Evolutionary conservation across 306 rosid species (phyloP), one percentile per base, ranked within the genome.

Genomic region (Fragaria vesca): DNA sequence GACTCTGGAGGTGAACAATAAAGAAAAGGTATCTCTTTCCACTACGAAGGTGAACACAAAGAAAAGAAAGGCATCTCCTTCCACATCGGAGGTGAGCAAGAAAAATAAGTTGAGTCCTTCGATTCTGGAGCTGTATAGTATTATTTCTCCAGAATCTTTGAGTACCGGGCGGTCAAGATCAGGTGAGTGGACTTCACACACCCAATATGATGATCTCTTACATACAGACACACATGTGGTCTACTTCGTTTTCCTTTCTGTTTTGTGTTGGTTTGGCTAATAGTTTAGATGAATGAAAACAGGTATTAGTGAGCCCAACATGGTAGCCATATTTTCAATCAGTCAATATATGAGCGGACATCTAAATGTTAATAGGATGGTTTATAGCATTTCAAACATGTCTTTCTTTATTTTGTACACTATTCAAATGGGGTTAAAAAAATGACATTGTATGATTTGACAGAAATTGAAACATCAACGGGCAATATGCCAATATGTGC

Each of bases 101-200:
- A 30, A 62, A 15, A 62, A 30, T 12, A 62, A 30, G 18, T 5
- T 10, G 15, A 62, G n/a, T 30, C n/a, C 66, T 3, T 60, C 2
- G n/a, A 62, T 3, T 62, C 17, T 7, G 18, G n/a, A 12, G 30
- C 0, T 32, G 3, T 32, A 32, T 32, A 32, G 0, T 67, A 46
- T 75, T 30, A 57, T 66, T 72, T 78, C 92, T 77, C 89, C 91
- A 6, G 85, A 81, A 65, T 81, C 88, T 34, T 62, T 67, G 61
- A 78, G 86, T 81, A 32, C 73, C 16, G 74, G 78, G 76, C 85
- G 88, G 87, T 93, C 98, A 63, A 90, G 88, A 82, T 90, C 90
- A 30, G 98, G 96, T 88, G 72, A 77, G 76, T 30, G 12, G 61
- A 46, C 47, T 62, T 34, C 70, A 34, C 24, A 18, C 21, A 36